Conservation (phyloP, 208 protist genomes). For the Acanthamoeba polyphaga region DNA sequence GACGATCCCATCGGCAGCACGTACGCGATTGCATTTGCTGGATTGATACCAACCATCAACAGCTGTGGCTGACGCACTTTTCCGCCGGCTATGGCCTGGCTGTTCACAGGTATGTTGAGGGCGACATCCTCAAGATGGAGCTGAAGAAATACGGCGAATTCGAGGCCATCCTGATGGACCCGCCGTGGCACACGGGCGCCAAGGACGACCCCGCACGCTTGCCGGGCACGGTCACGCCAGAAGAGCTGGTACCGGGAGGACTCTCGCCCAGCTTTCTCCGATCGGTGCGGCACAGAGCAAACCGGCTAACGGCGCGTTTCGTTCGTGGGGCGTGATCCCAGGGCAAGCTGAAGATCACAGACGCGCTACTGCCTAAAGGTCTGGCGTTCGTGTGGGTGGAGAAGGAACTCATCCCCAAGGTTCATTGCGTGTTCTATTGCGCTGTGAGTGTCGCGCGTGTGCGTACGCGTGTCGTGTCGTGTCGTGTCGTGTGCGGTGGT, state of each 20-base stretch:
- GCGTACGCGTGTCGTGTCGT: no score
- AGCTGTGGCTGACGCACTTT: not conserved
- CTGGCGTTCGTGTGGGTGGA: constrained; percentile 87
- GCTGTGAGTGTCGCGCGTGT: not conserved
- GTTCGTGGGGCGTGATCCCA: not conserved
- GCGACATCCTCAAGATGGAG: constrained; percentile 48
- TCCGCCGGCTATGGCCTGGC: not conserved
- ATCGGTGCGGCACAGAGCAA: no score
- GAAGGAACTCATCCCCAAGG: constrained; percentile 82
- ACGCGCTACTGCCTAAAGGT: constrained; percentile 75
- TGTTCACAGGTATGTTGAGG: not conserved
- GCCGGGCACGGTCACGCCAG: constrained; percentile 39
- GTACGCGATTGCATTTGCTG: not conserved
- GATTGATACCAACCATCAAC: not conserved
- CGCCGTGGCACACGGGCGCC: constrained; percentile 73
- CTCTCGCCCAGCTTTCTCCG: not conserved
- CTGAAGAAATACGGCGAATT: constrained; percentile 50
- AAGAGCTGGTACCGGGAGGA: constrained; percentile 29
- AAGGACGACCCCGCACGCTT: not conserved
- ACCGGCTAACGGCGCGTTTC: no score
- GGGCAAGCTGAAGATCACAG: constrained; percentile 74
- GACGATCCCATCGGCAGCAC: not conserved
- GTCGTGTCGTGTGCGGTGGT: no score
- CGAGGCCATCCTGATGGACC: constrained; percentile 83
- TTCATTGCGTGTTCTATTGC: constrained; percentile 20